Percentiles rank a stretch among this genome's conserved stretches.
These are phyloP conservation scores for Candida adriatica DNA, from an alignment of 805 yeast genomes.

Conservation along the genomic window DNA sequence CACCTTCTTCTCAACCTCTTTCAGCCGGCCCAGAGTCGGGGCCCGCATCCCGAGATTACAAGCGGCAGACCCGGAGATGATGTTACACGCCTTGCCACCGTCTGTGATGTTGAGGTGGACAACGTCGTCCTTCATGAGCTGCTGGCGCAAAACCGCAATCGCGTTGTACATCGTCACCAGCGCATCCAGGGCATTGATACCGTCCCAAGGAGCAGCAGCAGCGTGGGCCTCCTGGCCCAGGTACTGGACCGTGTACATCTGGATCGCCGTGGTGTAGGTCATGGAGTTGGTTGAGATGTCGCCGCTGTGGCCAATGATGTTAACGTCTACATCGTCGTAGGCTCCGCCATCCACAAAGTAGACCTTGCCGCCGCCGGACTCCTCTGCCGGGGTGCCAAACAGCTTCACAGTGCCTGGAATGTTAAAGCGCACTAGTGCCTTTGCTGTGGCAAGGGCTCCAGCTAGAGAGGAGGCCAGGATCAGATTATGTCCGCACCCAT, in stretches of 20 bases:
- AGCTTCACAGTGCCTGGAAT: conserved; percentile 10
- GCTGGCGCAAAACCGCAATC: conserved; percentile 7
- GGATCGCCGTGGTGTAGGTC: conserved; percentile 4
- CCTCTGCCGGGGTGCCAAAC: conserved; percentile 11
- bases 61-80: conserved; percentile 8
- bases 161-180: conserved; percentile 6
- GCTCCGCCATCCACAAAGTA: conserved; percentile 8
- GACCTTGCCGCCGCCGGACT: conserved; percentile 10
- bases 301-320: conserved; percentile 5
- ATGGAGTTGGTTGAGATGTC: not conserved
- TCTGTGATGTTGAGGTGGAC: conserved; percentile 5
- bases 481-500: conserved; percentile 10
- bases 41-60: conserved; percentile 7
- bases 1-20: conserved; percentile 4
- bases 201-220: conserved; percentile 12
- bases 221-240: conserved; percentile 11
- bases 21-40: conserved; percentile 6
- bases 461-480: conserved; percentile 7
- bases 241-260: conserved; percentile 5
- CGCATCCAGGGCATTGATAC: conserved; percentile 10
- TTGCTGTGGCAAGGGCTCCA: conserved; percentile 5
- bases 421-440: conserved; percentile 6
- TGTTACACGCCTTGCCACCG: conserved; percentile 9
- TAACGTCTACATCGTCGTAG: conserved; percentile 7
- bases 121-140: conserved; percentile 3